Evolutionary conservation across 1,284 basidiomycete genomes (phyloP).

Genomic region (Sanghuangporus weigelae): DNA sequence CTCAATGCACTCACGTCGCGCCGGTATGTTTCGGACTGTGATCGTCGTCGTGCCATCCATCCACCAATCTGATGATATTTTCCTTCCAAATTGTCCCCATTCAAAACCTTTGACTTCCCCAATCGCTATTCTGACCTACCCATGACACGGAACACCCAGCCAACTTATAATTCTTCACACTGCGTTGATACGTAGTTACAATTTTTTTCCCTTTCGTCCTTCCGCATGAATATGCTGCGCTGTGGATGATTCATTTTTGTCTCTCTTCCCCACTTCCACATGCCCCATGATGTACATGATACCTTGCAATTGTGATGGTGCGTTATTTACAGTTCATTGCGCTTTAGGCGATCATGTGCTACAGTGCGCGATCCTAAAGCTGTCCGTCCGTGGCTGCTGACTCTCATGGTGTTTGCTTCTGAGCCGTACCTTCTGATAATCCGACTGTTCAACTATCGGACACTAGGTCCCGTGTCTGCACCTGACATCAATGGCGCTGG

Average conservation of each 20-base stretch:
- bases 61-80: slow-evolving; percentile 1
- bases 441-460: too few species aligned
- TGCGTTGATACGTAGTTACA: not conserved
- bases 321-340: not conserved
- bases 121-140: too few species aligned
- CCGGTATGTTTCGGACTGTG: not conserved
- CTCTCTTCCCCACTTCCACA: not conserved
- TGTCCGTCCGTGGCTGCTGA: not conserved
- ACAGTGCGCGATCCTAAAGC: not conserved
- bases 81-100: not conserved
- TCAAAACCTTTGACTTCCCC: not conserved
- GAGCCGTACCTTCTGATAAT: too few species aligned
- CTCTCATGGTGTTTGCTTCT: not conserved
- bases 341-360: not conserved
- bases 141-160: not conserved
- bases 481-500: too few species aligned
- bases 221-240: not conserved
- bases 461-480: too few species aligned
- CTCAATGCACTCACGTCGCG: not conserved
- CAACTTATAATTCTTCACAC: not conserved
- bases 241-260: not conserved
- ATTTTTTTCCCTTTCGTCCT: not conserved
- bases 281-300: not conserved
- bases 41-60: not conserved
- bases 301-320: not conserved